A percentile compares a stretch with the other conserved stretches of the same genome.
These are phyloP conservation scores for Violaceomyces palustris DNA, from an alignment of 1,284 basidiomycete genomes.

Conservation along the genomic window DNA sequence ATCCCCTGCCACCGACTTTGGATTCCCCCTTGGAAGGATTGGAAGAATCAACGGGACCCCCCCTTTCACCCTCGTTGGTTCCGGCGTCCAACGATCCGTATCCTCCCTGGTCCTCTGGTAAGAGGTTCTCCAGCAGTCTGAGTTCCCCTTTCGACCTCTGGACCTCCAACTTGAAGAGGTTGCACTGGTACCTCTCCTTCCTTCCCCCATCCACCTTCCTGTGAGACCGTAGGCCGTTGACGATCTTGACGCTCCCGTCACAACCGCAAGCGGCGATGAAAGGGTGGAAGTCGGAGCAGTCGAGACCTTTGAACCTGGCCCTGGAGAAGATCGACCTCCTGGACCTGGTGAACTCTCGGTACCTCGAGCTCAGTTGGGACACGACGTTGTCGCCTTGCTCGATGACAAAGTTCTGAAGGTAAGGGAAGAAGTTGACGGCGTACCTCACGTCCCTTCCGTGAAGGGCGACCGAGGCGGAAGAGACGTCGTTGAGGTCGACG, in stretches of 20 bases:
- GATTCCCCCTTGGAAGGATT: not conserved
- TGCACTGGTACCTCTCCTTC: slow-evolving; percentile 2
- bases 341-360: not conserved
- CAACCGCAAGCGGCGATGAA: slow-evolving; percentile 10
- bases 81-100: not conserved
- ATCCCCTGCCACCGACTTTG: no score
- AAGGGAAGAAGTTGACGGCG: slow-evolving; percentile 3
- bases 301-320: slow-evolving; percentile 3
- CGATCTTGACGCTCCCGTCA: slow-evolving; percentile 17
- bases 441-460: slow-evolving; percentile 8
- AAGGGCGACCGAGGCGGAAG: slow-evolving; percentile 5
- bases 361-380: slow-evolving; percentile 9
- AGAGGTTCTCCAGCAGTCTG: no score
- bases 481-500: slow-evolving; percentile 1
- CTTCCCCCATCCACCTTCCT: no score
- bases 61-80: not conserved
- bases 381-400: slow-evolving; percentile 4
- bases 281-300: slow-evolving; percentile 4
- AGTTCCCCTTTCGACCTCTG: slow-evolving; percentile 7
- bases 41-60: not conserved
- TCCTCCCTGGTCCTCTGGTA: not conserved
- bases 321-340: slow-evolving; percentile 2
- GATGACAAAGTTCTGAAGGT: not conserved
- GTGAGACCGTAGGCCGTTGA: slow-evolving; percentile 7
- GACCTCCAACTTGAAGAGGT: slow-evolving; percentile 8